phyloP scores from a whole-genome alignment of 805 yeast genomes.

The Gaillardinia entomophila region DNA sequence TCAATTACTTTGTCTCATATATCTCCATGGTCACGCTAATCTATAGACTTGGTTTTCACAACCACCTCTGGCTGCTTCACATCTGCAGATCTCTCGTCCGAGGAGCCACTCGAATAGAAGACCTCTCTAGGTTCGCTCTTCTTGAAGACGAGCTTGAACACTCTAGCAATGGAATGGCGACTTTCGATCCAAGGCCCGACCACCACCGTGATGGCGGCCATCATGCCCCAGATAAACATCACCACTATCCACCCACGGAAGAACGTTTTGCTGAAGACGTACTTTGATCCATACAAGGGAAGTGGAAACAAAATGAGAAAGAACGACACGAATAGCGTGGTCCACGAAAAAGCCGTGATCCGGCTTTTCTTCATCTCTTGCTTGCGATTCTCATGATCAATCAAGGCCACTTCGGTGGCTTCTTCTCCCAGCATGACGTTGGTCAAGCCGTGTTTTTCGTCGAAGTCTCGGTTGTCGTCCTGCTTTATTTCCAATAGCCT shows the following conservation, averaged over 20 bases:
- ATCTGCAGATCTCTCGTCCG: too few relatives aligned
- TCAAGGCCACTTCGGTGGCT: constrained; percentile 17
- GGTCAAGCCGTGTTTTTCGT: constrained; percentile 20
- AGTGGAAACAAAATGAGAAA: constrained; percentile 14
- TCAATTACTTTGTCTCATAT: too few relatives aligned
- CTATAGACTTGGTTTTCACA: too few relatives aligned
- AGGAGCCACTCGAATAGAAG: too few relatives aligned
- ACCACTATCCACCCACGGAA: constrained; percentile 22
- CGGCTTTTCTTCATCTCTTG: constrained; percentile 15
- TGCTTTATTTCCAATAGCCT: constrained; percentile 7
- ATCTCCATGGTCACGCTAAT: too few relatives aligned
- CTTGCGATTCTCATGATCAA: constrained; percentile 13
- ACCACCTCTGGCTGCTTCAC: too few relatives aligned
- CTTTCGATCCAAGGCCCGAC: constrained; percentile 14
- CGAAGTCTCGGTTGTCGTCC: constrained; percentile 15
- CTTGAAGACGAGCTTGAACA: too few relatives aligned
- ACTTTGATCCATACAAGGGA: constrained; percentile 16
- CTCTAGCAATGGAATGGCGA: constrained; percentile 1
- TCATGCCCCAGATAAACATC: constrained; percentile 18
- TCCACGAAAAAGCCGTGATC: constrained; percentile 17
- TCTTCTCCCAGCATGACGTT: constrained; percentile 21
- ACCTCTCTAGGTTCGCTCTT: too few relatives aligned
- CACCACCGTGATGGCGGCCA: constrained; percentile 14
- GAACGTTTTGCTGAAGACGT: constrained; percentile 14
- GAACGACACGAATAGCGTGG: constrained; percentile 14